Base-by-base conservation (phyloP, 1,284 basidiomycete species). In the Ustilago hordei region DNA sequence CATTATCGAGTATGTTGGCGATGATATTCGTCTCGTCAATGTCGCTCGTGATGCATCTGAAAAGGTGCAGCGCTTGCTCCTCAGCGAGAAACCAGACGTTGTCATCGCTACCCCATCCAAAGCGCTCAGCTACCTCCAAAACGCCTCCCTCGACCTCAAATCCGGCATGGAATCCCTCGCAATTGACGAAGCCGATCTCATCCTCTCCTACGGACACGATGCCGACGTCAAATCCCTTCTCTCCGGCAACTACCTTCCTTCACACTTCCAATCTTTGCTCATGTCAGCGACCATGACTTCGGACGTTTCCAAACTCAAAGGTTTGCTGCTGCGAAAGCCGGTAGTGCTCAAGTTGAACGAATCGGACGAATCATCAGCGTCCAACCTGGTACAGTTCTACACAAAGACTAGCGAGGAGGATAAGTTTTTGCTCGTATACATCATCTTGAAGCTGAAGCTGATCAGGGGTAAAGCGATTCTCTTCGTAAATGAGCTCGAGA, bases 231-330 rank as follows among this genome's bases (percentile, higher is more conserved):
- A 91, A 45, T 90, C 93, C 64, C 93, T 99, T 55, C 91, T 98
- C 76, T 89, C 89, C 59, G 92, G 92, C 23, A 75, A 73, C 59
- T 81, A 74, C 39, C 89, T 99, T 7, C 95, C 96, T 13, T 93
- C 92, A 81, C 90, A 96, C 52, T 94, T 93, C 81, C 97, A 99
- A 86, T 94, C 93, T 8, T 96, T 96, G 86, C 88, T 99, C 55
- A 98, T 99, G 95, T 95, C 93, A 84, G 97, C 97, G 3, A 99
- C 97, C 0, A 93, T 99, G 91, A 95, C 95, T 19, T 93, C 95
- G 79, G 97, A 99, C 81, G 94, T 99, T 4, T 93, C 95, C 82
- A 89, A 91, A 72, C 89, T 99, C 64, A 96, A 97, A 86, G 94
- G 94, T 5, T 89, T 98, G 36, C 90, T 93, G 4, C 88, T 99